Evolutionary conservation across 2,329 filamentous ascomycete genomes (phyloP), one percentile per base, ranked within the genome.

Genomic region (Exophiala bonariae): DNA sequence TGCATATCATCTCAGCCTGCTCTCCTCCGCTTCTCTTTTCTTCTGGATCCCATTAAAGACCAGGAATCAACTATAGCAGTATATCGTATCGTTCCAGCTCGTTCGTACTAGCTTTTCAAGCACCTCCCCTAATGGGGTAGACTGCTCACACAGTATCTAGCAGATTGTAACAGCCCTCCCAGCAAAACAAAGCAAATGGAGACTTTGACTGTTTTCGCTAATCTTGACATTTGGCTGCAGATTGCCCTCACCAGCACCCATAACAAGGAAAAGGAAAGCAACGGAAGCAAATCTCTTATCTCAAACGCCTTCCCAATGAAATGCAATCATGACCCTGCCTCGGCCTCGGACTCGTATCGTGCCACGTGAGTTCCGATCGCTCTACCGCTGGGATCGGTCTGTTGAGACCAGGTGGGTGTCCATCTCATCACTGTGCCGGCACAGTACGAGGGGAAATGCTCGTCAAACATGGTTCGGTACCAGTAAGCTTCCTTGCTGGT

Each of bases 401-500:
- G 90, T 69, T 96, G 87, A 47, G 89, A 95, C 93, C 93, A 99
- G 30, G 88, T 99, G 20, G 93, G 93, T 47, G 88, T 90, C 95
- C 93, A 99, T 64, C 93, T 81, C 87, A 89, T 87, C 44, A 99
- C 93, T 6, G 93, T 99, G 50, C 82, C 85, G 7, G 93, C 95
- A 67, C 92, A 97, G 64, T 85, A 85, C 47, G 85, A 80, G 37
- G 93, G 93, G 81, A 97, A 99, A 72, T 95, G 92, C 79, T 99
- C 92, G 69, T 99, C 93, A 67, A 97, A 99, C 92, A 99, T 97
- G 68, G 76, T 80, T 62, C 93, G 86, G 76, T 99, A 99, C 93
- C 93, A 99, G 79, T 96, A 95, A 73, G 90, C 93, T 75, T 99
- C 93, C 81, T 99, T 99, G 64, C 86, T 91, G 65, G 96, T 91